These are phyloP conservation scores for Prinsepia uniflora DNA, from an alignment of 306 rosid genomes.

Conservation along the genomic window DNA sequence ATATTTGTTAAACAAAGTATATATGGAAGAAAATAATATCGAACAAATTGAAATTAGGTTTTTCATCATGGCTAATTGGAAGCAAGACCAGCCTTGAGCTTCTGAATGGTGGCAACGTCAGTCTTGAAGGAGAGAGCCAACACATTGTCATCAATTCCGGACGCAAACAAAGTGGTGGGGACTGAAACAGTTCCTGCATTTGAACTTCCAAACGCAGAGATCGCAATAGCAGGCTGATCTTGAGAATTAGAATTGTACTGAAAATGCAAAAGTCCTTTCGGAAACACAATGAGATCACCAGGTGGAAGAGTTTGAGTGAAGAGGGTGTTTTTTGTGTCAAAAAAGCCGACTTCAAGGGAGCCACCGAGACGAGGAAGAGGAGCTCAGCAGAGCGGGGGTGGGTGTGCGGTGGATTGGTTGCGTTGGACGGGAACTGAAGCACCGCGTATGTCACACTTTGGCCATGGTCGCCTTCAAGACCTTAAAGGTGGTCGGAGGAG, in stretches of 20 bases:
- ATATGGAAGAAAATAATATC: too few relatives aligned
- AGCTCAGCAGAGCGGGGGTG: conserved; percentile 6
- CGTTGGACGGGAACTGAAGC: neutral
- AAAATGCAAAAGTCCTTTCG: conserved; percentile 2
- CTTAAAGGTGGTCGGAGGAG: neutral
- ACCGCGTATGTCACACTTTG: neutral
- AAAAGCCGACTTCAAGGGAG: neutral
- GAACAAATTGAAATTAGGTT: too few relatives aligned
- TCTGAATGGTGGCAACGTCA: conserved; percentile 32
- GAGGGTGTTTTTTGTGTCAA: neutral
- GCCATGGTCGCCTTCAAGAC: neutral
- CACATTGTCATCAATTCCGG: conserved; percentile 35
- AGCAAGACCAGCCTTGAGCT: conserved; percentile 44
- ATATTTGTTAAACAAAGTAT: too few relatives aligned
- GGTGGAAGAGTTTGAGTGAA: conserved; percentile 27
- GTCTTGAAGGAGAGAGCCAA: conserved; percentile 53
- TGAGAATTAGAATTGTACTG: conserved; percentile 33
- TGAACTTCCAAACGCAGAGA: conserved; percentile 51
- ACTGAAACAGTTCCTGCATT: conserved; percentile 38
- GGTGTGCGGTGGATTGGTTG: conserved; percentile 1
- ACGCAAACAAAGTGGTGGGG: conserved; percentile 36
- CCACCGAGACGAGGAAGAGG: neutral
- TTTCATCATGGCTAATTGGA: conserved; percentile 13
- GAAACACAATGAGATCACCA: conserved; percentile 2
- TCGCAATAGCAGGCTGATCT: conserved; percentile 14